phyloP scores from a whole-genome alignment of 108 stramenopile species.

The Cyclotella sp. region DNA sequence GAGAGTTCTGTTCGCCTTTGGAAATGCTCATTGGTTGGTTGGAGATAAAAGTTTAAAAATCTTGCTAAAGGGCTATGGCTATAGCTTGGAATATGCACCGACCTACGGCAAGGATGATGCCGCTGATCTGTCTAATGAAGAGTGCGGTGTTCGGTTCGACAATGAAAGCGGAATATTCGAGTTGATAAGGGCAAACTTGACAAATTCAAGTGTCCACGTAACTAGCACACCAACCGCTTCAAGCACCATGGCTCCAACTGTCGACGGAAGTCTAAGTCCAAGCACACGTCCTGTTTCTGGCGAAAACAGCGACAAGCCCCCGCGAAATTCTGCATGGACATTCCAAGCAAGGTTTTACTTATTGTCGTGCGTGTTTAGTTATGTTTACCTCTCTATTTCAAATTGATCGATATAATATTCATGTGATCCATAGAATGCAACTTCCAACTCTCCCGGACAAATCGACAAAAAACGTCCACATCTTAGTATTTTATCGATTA shows the following conservation, averaged over 20 bases:
- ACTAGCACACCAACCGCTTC: neutral
- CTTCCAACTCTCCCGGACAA: no score
- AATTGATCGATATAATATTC: no score
- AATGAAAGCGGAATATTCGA: neutral
- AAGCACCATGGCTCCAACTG: neutral
- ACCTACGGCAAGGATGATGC: slow-evolving; percentile 11
- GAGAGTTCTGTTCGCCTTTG: slow-evolving; percentile 27
- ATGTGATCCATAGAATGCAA: no score
- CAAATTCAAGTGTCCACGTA: neutral
- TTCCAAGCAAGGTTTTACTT: no score
- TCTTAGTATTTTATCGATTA: no score
- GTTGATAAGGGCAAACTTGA: neutral
- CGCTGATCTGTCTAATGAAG: slow-evolving; percentile 20
- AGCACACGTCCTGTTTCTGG: no score
- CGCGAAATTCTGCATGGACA: no score
- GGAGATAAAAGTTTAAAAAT: slow-evolving; percentile 16
- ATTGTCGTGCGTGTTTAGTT: no score
- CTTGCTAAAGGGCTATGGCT: slow-evolving; percentile 27
- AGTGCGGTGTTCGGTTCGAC: slow-evolving; percentile 12
- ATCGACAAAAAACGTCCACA: no score
- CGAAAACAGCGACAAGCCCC: no score
- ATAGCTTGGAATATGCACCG: slow-evolving; percentile 29
- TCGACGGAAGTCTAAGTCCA: no score
- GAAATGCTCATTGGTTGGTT: slow-evolving; percentile 20
- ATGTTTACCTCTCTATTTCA: no score